Evolutionary conservation across 768 basidiomycete genomes (phyloP).

Genomic region (Mycena vulgaris): DNA sequence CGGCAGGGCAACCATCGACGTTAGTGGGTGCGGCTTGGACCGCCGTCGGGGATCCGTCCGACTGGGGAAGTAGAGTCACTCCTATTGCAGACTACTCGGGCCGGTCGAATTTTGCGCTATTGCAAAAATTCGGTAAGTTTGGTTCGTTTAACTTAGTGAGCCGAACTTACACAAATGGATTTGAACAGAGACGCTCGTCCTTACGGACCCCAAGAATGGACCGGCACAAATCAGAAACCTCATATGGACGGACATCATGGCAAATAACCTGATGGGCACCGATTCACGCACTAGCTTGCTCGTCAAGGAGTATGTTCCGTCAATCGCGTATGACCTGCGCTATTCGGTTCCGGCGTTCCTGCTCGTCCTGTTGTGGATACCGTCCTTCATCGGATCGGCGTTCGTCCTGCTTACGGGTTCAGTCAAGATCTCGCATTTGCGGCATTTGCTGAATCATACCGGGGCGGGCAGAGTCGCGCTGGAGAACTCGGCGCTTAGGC

Average conservation of each 20-base stretch:
- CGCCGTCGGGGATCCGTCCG: background rate
- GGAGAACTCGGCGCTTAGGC: conserved; percentile 32
- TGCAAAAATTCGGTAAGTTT: conserved; percentile 33
- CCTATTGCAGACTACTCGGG: conserved; percentile 33
- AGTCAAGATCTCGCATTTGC: conserved; percentile 31
- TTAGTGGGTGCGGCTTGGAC: conserved; percentile 32
- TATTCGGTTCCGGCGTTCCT: conserved; percentile 37
- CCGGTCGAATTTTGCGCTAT: conserved; percentile 26
- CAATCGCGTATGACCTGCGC: conserved; percentile 19
- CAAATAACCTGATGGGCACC: conserved; percentile 36
- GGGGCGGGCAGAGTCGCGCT: conserved; percentile 34
- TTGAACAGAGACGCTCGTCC: too few species aligned
- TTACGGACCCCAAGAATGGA: conserved; percentile 29
- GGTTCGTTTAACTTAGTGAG: too few species aligned
- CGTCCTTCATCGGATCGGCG: conserved; percentile 13
- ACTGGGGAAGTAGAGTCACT: too few species aligned
- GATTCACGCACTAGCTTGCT: conserved; percentile 20
- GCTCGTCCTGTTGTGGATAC: conserved; percentile 33
- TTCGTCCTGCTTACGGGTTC: conserved; percentile 28
- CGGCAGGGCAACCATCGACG: conserved; percentile 2
- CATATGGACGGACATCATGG: conserved; percentile 41
- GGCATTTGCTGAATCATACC: conserved; percentile 39
- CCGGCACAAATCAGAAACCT: conserved; percentile 34
- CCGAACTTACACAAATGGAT: too few species aligned
- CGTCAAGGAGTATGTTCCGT: background rate